A percentile compares a stretch with the other conserved stretches of the same genome.
These are phyloP conservation scores for Acanthamoeba royreba DNA, from an alignment of 208 protist genomes.

Conservation along the genomic window DNA sequence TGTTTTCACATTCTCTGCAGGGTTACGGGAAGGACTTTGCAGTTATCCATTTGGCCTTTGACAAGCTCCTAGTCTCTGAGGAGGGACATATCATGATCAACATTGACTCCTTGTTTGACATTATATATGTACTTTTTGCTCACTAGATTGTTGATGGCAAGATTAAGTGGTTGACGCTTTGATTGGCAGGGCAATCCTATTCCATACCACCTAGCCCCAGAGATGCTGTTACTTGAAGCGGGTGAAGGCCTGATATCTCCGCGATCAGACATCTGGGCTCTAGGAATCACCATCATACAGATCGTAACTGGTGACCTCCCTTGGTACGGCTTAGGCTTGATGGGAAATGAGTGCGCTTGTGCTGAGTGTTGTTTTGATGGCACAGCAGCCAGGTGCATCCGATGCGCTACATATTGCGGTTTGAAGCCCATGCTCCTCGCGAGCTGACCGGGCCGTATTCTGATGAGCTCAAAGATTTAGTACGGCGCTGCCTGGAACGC, in stretches of 20 bases:
- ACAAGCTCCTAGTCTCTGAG: neutral
- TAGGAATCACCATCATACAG: neutral
- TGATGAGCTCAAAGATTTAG: neutral
- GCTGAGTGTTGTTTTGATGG: neutral
- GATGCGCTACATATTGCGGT: neutral
- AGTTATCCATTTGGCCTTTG: neutral
- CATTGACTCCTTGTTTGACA: neutral
- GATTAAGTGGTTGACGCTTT: too few relatives aligned
- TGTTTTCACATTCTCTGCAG: neutral
- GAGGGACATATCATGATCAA: neutral
- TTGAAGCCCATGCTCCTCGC: neutral
- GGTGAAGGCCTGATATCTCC: neutral
- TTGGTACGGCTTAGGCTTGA: neutral
- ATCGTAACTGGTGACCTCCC: neutral
- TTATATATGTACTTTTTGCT: neutral
- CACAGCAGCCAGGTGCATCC: neutral
- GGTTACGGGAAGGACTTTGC: neutral
- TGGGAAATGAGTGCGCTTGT: neutral
- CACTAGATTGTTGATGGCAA: neutral
- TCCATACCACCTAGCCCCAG: neutral
- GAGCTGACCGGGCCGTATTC: neutral
- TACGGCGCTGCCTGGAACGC: neutral
- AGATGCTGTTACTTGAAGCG: neutral
- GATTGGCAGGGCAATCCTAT: too few relatives aligned
- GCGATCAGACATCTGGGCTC: neutral